Conservation (phyloP, 2,329 filamentous ascomycete genomes). For the Botrytis paeoniae region DNA sequence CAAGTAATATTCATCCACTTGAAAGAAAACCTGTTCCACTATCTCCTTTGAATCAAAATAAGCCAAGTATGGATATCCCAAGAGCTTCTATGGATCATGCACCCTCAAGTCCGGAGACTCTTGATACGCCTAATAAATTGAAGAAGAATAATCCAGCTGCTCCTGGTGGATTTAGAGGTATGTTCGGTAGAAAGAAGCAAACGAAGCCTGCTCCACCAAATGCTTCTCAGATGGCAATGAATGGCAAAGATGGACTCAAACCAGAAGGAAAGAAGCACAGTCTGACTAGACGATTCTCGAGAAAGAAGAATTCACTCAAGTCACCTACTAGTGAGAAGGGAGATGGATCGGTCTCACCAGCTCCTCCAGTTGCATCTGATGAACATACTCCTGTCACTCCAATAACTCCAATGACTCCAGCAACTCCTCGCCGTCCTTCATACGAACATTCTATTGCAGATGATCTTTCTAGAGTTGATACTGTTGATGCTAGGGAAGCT, state of each 20-base stretch:
- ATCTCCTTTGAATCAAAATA: constrained; percentile 22
- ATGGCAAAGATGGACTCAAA: constrained; percentile 40
- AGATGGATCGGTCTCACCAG: constrained; percentile 32
- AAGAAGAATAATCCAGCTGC: constrained; percentile 46
- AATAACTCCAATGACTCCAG: constrained; percentile 28
- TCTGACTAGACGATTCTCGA: constrained; percentile 42
- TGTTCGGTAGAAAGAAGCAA: constrained; percentile 59
- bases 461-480: constrained; percentile 58
- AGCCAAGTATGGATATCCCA: constrained; percentile 27
- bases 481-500: constrained; percentile 56
- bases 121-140: constrained; percentile 50
- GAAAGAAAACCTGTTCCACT: constrained; percentile 25
- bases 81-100: constrained; percentile 30
- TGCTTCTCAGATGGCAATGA: constrained; percentile 20
- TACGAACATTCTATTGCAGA: constrained; percentile 47
- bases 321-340: constrained; percentile 24
- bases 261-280: constrained; percentile 27
- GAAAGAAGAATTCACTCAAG: constrained; percentile 38
- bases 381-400: constrained; percentile 30
- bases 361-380: constrained; percentile 36
- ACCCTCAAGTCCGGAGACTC: constrained; percentile 45
- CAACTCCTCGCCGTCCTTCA: constrained; percentile 38
- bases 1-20: constrained; percentile 23
- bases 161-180: constrained; percentile 56
- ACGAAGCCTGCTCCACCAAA: constrained; percentile 15